These are phyloP conservation scores for Tricholoma sp. DNA, from an alignment of 768 basidiomycete species.

Conservation along the genomic window DNA sequence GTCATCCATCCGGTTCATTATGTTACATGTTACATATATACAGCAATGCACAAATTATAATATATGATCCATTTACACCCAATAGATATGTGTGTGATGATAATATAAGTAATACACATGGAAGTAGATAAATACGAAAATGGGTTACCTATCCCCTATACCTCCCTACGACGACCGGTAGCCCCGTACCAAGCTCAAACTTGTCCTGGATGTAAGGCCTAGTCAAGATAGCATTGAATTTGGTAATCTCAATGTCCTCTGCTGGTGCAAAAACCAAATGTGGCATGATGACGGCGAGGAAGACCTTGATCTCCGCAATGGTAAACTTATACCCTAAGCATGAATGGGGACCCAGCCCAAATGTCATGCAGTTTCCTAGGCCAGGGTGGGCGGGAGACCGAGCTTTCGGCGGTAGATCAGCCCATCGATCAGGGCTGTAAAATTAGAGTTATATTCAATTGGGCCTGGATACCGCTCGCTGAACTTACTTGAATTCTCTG, in stretches of 20 bases:
- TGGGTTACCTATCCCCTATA: constrained; percentile 5
- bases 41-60: not conserved
- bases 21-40: not conserved
- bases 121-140: not conserved
- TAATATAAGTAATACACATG: not conserved
- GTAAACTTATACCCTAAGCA: constrained; percentile 48
- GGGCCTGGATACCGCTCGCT: not conserved
- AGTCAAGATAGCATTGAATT: constrained; percentile 45
- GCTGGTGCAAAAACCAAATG: constrained; percentile 42
- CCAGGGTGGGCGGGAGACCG: constrained; percentile 38
- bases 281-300: constrained; percentile 40
- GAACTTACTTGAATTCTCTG: constrained; percentile 44
- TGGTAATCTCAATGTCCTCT: constrained; percentile 34
- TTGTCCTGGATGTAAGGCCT: constrained; percentile 42
- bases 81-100: no score
- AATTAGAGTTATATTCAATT: constrained; percentile 2
- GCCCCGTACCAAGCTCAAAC: constrained; percentile 32
- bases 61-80: not conserved
- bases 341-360: constrained; percentile 45
- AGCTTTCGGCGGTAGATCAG: constrained; percentile 29
- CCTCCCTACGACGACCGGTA: constrained; percentile 32
- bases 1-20: not conserved
- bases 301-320: constrained; percentile 45
- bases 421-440: constrained; percentile 54
- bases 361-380: constrained; percentile 46